Evolutionary conservation across 257 asterid species (phyloP).

Genomic region (Paraleonurus japonicus): DNA sequence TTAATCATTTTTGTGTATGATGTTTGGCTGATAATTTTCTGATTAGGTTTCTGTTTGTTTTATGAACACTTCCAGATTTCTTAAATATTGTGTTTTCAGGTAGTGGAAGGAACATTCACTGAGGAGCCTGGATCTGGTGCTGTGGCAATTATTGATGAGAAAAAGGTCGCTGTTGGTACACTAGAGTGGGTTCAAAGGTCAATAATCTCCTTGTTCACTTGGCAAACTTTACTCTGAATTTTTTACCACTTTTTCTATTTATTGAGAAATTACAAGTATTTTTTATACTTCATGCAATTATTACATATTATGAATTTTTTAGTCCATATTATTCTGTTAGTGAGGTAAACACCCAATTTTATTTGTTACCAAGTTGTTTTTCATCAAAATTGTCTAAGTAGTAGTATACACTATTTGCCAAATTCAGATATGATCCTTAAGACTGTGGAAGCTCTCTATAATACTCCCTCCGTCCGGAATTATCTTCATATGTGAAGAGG

Average conservation of each 20-base stretch:
- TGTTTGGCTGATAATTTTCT: constrained; percentile 1
- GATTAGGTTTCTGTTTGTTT: constrained; percentile 6
- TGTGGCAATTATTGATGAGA: constrained; percentile 65
- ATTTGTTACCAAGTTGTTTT: not conserved
- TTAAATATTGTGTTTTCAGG: constrained; percentile 46
- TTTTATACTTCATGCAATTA: not conserved
- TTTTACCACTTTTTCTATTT: not conserved
- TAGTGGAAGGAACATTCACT: constrained; percentile 69
- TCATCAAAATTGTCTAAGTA: not conserved
- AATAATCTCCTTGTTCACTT: constrained; percentile 9
- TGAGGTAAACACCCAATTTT: not conserved
- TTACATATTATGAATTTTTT: not conserved
- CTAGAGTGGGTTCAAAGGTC: constrained; percentile 94
- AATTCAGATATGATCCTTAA: not conserved
- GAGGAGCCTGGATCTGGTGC: constrained; percentile 99
- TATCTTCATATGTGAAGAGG: no score
- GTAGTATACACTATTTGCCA: not conserved
- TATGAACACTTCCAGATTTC: constrained; percentile 9
- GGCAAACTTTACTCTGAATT: constrained; percentile 8
- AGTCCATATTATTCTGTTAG: not conserved
- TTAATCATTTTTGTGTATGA: constrained; percentile 4
- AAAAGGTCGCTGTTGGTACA: constrained; percentile 83
- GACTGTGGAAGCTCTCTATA: not conserved
- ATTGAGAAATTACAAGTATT: constrained; percentile 1
- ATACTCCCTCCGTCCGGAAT: no score